Base-by-base conservation (phyloP, 2,329 filamentous ascomycete species). In the Boeremia exigua region DNA sequence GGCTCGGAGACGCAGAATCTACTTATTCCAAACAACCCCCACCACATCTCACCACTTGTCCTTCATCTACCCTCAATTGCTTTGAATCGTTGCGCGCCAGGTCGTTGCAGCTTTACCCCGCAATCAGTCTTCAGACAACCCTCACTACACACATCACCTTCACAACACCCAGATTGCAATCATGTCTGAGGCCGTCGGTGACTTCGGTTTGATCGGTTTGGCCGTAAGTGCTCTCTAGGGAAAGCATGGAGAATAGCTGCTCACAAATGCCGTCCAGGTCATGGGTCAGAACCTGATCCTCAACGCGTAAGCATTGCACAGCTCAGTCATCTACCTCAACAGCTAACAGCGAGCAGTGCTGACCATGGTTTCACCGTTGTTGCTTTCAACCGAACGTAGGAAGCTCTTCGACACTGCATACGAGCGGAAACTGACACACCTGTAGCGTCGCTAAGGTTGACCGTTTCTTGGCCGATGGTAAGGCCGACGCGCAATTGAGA, bases 341-440 rank as follows among this genome's bases (percentile, higher is more conserved):
- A 52, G 58, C 71, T 74, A 63, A 74, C 70, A 50, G 10, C 28
- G 54, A n/a, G 5, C 44, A 75, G 73, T 67, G 80, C 80, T 64
- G 80, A 82, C 70, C 80, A 82, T 69, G 80, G 93, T 75, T 98
- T 96, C 87, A 98, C 92, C 77, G 91, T 99, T 75, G 90, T 94
- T 81, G 95, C 94, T 70, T 99, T 90, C 88, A 99, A 99, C 89
- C 91, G 95, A 81, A 99, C 95, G 73, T 74, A 65, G 58, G 65
- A 38, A 57, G 38, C 37, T 48, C 44, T 38, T 42, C 42, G 32
- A 32, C 15, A 17, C 25, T 38, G 10, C 19, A 17, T 27, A 10
- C 14, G 19, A 14, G 38, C 47, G 34, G 6, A 44, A 27, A 69
- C 68, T 74, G 54, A 74, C 60, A 58, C 15, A 40, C 29, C 28